These are phyloP conservation scores for Leishmania guyanensis DNA, from an alignment of 208 protist species.

Conservation along the genomic window DNA sequence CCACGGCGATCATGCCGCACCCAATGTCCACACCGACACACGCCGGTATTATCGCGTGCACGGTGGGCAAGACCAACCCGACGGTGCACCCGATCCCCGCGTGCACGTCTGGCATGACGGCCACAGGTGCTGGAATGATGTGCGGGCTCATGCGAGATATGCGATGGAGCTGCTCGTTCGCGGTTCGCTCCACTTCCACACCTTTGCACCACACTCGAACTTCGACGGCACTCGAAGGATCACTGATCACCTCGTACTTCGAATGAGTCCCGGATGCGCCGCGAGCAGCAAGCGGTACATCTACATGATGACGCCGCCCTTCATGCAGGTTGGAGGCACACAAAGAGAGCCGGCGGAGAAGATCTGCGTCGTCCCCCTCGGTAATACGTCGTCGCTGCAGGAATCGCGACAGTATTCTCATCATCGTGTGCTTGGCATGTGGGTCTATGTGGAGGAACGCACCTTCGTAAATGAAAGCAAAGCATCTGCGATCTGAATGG, in stretches of 20 bases:
- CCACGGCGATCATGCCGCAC: slow-evolving; percentile 88
- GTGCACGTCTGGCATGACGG: slow-evolving; percentile 92
- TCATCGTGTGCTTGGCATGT: no score
- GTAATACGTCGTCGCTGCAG: neutral
- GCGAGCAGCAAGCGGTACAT: neutral
- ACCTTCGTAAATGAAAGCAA: neutral
- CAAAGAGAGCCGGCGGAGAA: neutral
- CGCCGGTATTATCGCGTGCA: slow-evolving; percentile 77
- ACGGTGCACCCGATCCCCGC: slow-evolving; percentile 83
- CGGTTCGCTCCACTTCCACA: slow-evolving; percentile 60
- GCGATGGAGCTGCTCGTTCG: slow-evolving; percentile 57
- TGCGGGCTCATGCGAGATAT: slow-evolving; percentile 49
- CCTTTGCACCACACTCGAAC: slow-evolving; percentile 69
- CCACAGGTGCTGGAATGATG: slow-evolving; percentile 72
- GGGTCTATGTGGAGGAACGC: neutral
- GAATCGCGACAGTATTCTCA: neutral
- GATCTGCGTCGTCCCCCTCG: neutral
- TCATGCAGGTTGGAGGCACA: neutral
- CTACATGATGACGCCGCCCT: slow-evolving; percentile 2
- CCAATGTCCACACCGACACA: slow-evolving; percentile 92
- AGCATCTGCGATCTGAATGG: neutral
- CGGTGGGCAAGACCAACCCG: slow-evolving; percentile 86
- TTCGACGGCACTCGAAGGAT: slow-evolving; percentile 36
- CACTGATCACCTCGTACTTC: slow-evolving; percentile 34
- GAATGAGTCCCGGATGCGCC: neutral